Evolutionary conservation across 2,329 filamentous ascomycete species (phyloP).

Genomic region (Endoconidiophora polonica): DNA sequence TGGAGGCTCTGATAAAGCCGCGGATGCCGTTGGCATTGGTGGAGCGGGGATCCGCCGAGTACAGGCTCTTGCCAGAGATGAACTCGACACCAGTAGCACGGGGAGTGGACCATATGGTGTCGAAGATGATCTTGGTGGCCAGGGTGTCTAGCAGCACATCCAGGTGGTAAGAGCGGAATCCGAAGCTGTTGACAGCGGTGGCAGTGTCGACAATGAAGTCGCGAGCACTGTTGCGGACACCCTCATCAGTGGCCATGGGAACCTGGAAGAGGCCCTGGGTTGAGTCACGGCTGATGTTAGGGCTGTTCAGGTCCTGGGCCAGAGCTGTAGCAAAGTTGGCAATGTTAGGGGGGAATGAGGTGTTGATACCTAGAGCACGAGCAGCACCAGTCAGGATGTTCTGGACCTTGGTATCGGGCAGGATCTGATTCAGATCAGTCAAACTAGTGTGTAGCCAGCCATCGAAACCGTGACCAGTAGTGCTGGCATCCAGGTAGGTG

Average conservation of each 20-base stretch:
- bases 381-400: slow-evolving; percentile 18
- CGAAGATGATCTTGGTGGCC: slow-evolving; percentile 24
- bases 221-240: slow-evolving; percentile 35
- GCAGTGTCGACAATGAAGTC: slow-evolving; percentile 32
- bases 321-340: slow-evolving; percentile 17
- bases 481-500: slow-evolving; percentile 23
- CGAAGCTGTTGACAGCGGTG: slow-evolving; percentile 16
- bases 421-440: slow-evolving; percentile 15
- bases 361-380: slow-evolving; percentile 17
- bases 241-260: slow-evolving; percentile 35
- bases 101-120: slow-evolving; percentile 17
- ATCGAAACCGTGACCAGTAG: slow-evolving; percentile 25
- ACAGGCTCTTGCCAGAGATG: slow-evolving; percentile 14
- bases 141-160: slow-evolving; percentile 16
- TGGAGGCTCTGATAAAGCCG: slow-evolving; percentile 18
- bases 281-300: slow-evolving; percentile 15
- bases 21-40: slow-evolving; percentile 10
- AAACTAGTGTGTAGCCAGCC: slow-evolving; percentile 22
- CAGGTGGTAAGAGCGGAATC: slow-evolving; percentile 18
- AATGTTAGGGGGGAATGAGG: slow-evolving; percentile 14
- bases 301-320: slow-evolving; percentile 16
- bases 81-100: slow-evolving; percentile 25
- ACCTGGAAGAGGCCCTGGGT: slow-evolving; percentile 35
- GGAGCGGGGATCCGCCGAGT: slow-evolving; percentile 21
- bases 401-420: slow-evolving; percentile 19